Evolutionary conservation across 306 rosid species (phyloP).

Genomic region (Hippophae rhamnoides): DNA sequence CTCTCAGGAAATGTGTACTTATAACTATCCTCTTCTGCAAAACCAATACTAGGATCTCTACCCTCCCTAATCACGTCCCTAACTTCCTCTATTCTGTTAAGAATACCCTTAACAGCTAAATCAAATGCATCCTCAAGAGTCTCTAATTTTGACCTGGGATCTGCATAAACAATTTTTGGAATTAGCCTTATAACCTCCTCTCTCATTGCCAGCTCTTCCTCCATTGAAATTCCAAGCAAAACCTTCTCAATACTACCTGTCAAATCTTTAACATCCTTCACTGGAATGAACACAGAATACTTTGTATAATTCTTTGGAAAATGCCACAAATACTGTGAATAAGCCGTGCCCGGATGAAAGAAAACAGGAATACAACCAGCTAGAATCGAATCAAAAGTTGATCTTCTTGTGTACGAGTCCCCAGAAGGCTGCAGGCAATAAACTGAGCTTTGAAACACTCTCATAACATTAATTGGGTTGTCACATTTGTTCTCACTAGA

Average conservation of each 20-base stretch:
- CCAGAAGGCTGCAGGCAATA: slow-evolving; percentile 86
- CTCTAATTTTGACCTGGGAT: slow-evolving; percentile 45
- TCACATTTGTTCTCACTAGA: slow-evolving; percentile 47
- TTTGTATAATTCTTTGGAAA: slow-evolving; percentile 45
- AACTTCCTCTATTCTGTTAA: slow-evolving; percentile 53
- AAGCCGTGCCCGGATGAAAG: slow-evolving; percentile 82
- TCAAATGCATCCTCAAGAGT: slow-evolving; percentile 66
- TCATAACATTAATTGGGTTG: slow-evolving; percentile 45
- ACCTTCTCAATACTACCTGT: slow-evolving; percentile 37
- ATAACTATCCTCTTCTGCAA: slow-evolving; percentile 70
- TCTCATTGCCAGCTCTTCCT: slow-evolving; percentile 50
- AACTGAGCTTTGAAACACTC: slow-evolving; percentile 45
- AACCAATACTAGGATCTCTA: slow-evolving; percentile 66
- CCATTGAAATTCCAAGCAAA: slow-evolving; percentile 41
- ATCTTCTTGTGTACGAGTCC: slow-evolving; percentile 81
- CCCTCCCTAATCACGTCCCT: slow-evolving; percentile 51
- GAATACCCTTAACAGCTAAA: slow-evolving; percentile 52
- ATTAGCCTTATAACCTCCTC: slow-evolving; percentile 63
- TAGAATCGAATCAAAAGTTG: slow-evolving; percentile 69
- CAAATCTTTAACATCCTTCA: slow-evolving; percentile 49
- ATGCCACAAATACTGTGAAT: slow-evolving; percentile 74
- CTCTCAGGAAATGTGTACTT: slow-evolving; percentile 58
- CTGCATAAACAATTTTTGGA: slow-evolving; percentile 58
- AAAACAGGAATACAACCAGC: slow-evolving; percentile 91
- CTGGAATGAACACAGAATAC: slow-evolving; percentile 70